Conservation (phyloP, 2,329 filamentous ascomycete species). For the Phialophora expanda region DNA sequence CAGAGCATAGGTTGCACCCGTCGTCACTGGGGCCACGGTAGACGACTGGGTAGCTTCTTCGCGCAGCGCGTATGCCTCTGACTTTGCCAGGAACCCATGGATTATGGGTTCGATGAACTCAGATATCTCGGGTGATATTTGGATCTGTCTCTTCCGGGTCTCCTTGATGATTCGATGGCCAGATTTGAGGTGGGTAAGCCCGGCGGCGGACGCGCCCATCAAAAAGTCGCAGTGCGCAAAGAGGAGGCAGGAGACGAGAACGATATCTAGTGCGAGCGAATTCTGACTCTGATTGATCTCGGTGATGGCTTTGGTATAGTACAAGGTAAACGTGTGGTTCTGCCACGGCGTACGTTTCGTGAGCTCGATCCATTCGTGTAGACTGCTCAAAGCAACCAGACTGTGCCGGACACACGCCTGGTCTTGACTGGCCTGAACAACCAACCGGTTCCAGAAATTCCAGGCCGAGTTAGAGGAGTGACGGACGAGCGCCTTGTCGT, state of each 20-base stretch:
- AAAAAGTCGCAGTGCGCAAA: slow-evolving; percentile 33
- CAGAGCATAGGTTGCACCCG: slow-evolving; percentile 19
- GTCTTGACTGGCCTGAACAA: slow-evolving; percentile 26
- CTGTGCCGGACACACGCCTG: slow-evolving; percentile 27
- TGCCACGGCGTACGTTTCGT: slow-evolving; percentile 32
- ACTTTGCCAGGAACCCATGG: slow-evolving; percentile 28
- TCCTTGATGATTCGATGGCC: slow-evolving; percentile 30
- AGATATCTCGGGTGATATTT: slow-evolving; percentile 21
- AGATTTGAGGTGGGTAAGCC: slow-evolving; percentile 28
- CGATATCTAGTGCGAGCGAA: slow-evolving; percentile 27
- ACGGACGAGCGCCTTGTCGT: slow-evolving; percentile 23
- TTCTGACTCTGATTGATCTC: slow-evolving; percentile 30
- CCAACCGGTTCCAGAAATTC: slow-evolving; percentile 29
- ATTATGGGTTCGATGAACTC: slow-evolving; percentile 31
- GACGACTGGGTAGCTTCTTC: slow-evolving; percentile 12
- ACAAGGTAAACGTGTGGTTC: slow-evolving; percentile 27
- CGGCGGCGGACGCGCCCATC: slow-evolving; percentile 30
- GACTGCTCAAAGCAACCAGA: slow-evolving; percentile 29
- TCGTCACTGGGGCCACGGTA: slow-evolving; percentile 1
- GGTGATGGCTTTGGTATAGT: slow-evolving; percentile 32
- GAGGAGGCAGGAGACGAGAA: slow-evolving; percentile 30
- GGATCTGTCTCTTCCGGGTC: slow-evolving; percentile 21
- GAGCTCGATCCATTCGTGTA: slow-evolving; percentile 32
- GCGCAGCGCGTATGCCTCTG: slow-evolving; percentile 24
- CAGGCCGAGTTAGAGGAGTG: slow-evolving; percentile 22